Evolutionary conservation across 2,329 filamentous ascomycete species (phyloP).

Genomic region (Fusarium sororula): DNA sequence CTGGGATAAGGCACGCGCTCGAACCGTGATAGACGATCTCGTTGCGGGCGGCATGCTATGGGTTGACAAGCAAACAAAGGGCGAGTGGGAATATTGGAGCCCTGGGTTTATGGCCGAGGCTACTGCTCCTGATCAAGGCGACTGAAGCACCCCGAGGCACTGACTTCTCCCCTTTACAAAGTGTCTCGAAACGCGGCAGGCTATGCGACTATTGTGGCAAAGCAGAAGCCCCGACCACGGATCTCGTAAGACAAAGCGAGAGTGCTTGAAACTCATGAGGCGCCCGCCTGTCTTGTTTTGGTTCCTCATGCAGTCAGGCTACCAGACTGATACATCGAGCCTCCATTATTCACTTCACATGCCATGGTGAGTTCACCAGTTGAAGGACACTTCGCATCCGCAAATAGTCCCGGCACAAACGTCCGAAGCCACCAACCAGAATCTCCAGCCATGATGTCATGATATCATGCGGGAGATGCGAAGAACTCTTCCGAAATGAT

Average conservation of each 20-base stretch:
- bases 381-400: no score
- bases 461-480: neutral
- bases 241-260: neutral
- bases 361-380: neutral
- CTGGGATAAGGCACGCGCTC: constrained; percentile 86
- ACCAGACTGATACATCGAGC: neutral
- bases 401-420: neutral
- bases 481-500: neutral
- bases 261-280: neutral
- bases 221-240: neutral
- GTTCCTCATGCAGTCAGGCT: neutral
- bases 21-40: constrained; percentile 90
- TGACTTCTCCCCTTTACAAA: neutral
- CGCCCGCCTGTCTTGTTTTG: neutral
- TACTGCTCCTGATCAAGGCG: constrained; percentile 32
- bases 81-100: constrained; percentile 94
- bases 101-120: constrained; percentile 74
- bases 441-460: neutral
- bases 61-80: constrained; percentile 82
- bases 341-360: neutral
- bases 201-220: neutral
- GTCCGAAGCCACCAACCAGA: neutral
- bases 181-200: neutral
- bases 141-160: constrained; percentile 8
- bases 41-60: constrained; percentile 90